These are phyloP conservation scores for Mycena citricolor DNA, from an alignment of 1,284 basidiomycete genomes.

Conservation along the genomic window DNA sequence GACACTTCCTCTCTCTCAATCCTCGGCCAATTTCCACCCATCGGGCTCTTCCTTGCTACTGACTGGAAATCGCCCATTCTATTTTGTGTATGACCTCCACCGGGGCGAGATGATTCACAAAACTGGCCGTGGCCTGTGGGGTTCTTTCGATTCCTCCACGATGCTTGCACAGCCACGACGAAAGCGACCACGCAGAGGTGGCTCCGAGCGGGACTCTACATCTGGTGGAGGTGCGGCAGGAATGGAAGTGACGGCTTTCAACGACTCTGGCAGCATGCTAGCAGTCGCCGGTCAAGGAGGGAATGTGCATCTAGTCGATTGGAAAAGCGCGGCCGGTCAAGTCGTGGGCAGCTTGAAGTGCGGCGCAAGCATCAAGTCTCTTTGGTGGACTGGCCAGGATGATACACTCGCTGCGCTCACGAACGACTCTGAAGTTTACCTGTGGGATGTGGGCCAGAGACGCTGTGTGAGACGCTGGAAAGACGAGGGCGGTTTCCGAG, in stretches of 20 bases:
- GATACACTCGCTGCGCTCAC: slow-evolving; percentile 41
- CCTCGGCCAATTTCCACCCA: slow-evolving; percentile 84
- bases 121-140: slow-evolving; percentile 76
- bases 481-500: slow-evolving; percentile 79
- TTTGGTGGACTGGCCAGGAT: slow-evolving; percentile 23
- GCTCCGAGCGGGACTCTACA: slow-evolving; percentile 13
- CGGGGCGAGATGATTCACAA: slow-evolving; percentile 64
- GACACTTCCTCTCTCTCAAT: slow-evolving; percentile 77
- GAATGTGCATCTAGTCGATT: slow-evolving; percentile 89
- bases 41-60: slow-evolving; percentile 82
- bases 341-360: slow-evolving; percentile 85
- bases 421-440: slow-evolving; percentile 85
- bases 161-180: slow-evolving; percentile 28
- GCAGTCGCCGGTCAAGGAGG: slow-evolving; percentile 89
- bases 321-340: slow-evolving; percentile 81
- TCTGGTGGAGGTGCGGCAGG: slow-evolving; percentile 36
- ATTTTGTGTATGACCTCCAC: slow-evolving; percentile 91
- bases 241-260: slow-evolving; percentile 67
- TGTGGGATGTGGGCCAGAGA: slow-evolving; percentile 88
- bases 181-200: slow-evolving; percentile 29
- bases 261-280: slow-evolving; percentile 71
- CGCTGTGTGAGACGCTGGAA: slow-evolving; percentile 80
- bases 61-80: slow-evolving; percentile 89
- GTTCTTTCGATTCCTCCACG: slow-evolving; percentile 49
- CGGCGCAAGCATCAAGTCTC: slow-evolving; percentile 39